Evolutionary conservation across 169 alveolate species (phyloP).

Genomic region (Eimeria sp.): DNA sequence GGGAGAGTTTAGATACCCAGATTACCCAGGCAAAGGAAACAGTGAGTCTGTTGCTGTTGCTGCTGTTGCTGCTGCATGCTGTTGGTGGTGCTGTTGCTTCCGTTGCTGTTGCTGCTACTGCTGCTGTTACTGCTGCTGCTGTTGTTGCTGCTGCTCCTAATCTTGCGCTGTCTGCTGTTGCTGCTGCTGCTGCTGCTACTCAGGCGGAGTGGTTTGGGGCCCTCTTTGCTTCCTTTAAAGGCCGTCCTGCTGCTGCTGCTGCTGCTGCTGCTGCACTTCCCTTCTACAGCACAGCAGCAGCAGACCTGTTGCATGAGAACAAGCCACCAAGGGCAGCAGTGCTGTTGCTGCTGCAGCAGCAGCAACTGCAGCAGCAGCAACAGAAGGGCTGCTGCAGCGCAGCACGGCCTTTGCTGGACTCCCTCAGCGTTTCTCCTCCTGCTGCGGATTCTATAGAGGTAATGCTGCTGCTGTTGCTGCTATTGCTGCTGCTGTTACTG

Average conservation of each 20-base stretch:
- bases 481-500: neutral
- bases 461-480: neutral
- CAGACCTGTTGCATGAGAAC: neutral
- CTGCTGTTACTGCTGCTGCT: conserved; percentile 39
- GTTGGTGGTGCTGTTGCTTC: neutral
- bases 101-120: neutral
- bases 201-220: conserved; percentile 62
- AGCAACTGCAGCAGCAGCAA: conserved; percentile 52
- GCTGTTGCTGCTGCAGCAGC: conserved; percentile 68
- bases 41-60: conserved; percentile 37
- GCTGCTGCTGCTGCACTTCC: conserved; percentile 50
- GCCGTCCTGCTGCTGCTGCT: conserved; percentile 43
- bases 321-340: neutral
- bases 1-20: neutral
- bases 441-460: conserved; percentile 19
- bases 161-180: neutral
- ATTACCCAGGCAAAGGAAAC: conserved; percentile 4
- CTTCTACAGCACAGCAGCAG: conserved; percentile 57
- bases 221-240: neutral
- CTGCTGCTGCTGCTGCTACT: conserved; percentile 45
- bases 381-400: conserved; percentile 25
- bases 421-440: conserved; percentile 32
- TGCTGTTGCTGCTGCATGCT: conserved; percentile 6
- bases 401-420: conserved; percentile 8
- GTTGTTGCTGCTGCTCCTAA: neutral